A percentile compares a stretch with the other conserved stretches of the same genome.
These are phyloP conservation scores for Colletotrichum falcatum DNA, from an alignment of 2,329 filamentous ascomycete species.

Conservation along the genomic window DNA sequence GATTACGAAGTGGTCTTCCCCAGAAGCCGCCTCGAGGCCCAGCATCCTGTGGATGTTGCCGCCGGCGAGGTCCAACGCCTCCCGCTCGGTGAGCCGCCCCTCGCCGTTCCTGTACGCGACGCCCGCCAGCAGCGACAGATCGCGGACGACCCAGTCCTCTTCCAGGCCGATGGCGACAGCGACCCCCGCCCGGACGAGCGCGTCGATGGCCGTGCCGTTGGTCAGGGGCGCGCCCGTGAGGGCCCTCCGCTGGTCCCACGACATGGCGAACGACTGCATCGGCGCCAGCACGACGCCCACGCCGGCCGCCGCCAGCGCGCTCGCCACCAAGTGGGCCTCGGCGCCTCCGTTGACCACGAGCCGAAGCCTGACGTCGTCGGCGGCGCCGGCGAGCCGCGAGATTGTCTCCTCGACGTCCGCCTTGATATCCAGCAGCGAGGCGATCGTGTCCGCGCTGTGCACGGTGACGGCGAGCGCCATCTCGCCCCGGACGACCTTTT, in stretches of 20 bases:
- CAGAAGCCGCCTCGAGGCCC: slow-evolving; percentile 54
- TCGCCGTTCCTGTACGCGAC: slow-evolving; percentile 68
- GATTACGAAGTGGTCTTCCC: slow-evolving; percentile 62
- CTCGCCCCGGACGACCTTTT: slow-evolving; percentile 64
- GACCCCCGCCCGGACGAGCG: slow-evolving; percentile 69
- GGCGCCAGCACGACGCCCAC: slow-evolving; percentile 72
- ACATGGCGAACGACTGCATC: slow-evolving; percentile 63
- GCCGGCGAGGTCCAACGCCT: slow-evolving; percentile 68
- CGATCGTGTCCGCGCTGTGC: slow-evolving; percentile 74
- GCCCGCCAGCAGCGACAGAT: slow-evolving; percentile 70
- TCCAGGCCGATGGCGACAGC: slow-evolving; percentile 67
- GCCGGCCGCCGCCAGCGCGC: slow-evolving; percentile 65
- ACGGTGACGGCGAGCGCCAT: slow-evolving; percentile 68
- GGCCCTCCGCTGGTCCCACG: slow-evolving; percentile 72
- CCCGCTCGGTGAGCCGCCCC: slow-evolving; percentile 63
- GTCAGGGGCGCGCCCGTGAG: slow-evolving; percentile 74
- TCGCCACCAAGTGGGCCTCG: slow-evolving; percentile 70
- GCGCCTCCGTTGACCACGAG: slow-evolving; percentile 71
- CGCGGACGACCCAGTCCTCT: slow-evolving; percentile 72
- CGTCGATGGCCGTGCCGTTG: slow-evolving; percentile 71
- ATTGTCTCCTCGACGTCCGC: slow-evolving; percentile 61
- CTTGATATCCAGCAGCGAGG: slow-evolving; percentile 69
- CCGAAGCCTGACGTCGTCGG: slow-evolving; percentile 53
- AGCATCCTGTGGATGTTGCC: slow-evolving; percentile 68
- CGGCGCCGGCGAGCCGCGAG: slow-evolving; percentile 8